These are phyloP conservation scores for Kwoniella pini DNA, from an alignment of 768 basidiomycete species.

Conservation along the genomic window DNA sequence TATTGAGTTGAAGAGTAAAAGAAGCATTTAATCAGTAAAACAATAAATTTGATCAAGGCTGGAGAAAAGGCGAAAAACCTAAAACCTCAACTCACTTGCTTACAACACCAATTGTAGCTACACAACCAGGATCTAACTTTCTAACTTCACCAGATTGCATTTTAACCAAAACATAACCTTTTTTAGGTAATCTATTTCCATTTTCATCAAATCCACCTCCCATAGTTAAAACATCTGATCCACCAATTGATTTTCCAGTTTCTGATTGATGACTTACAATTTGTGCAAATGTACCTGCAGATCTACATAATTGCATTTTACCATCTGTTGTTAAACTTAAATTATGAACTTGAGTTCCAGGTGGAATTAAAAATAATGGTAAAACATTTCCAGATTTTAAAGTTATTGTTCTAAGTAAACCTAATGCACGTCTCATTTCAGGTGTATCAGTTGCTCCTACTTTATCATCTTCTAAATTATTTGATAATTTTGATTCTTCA, in stretches of 20 bases:
- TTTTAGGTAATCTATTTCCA: slow-evolving; percentile 32
- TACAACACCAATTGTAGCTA: slow-evolving; percentile 86
- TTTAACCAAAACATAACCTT: slow-evolving; percentile 60
- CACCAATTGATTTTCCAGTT: slow-evolving; percentile 60
- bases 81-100: slow-evolving; percentile 69
- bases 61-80: too few species aligned
- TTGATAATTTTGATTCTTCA: not conserved
- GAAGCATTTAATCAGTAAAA: not conserved
- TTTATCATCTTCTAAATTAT: not conserved
- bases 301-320: slow-evolving; percentile 77
- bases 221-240: slow-evolving; percentile 42
- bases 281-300: slow-evolving; percentile 82
- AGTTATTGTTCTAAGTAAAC: slow-evolving; percentile 77
- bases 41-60: too few species aligned
- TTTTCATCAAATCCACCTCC: slow-evolving; percentile 29
- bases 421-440: slow-evolving; percentile 64
- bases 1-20: slow-evolving; percentile 12
- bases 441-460: slow-evolving; percentile 29
- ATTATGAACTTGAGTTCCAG: slow-evolving; percentile 87
- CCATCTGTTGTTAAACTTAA: slow-evolving; percentile 75
- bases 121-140: slow-evolving; percentile 71
- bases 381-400: slow-evolving; percentile 91
- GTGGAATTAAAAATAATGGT: slow-evolving; percentile 84
- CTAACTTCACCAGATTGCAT: slow-evolving; percentile 92
- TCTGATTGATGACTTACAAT: slow-evolving; percentile 65